Evolutionary conservation across 1,284 basidiomycete species (phyloP), one percentile per base, ranked within the genome.

Genomic region (Athelia psychrophila): DNA sequence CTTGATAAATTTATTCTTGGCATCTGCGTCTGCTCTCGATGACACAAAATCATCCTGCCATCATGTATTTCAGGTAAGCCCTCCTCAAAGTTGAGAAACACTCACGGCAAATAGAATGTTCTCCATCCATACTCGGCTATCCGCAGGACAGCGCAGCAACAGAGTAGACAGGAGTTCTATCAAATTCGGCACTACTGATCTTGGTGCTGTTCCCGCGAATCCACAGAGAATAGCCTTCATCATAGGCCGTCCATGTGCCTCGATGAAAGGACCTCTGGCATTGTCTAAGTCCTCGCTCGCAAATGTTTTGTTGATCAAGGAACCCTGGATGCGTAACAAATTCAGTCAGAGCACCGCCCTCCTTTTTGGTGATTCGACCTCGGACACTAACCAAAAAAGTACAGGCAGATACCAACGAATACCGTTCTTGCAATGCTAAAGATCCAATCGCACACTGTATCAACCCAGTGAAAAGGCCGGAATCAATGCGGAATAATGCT

Each of bases 131-230:
- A 57, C 71, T 64, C 70, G 76, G 66, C 76, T 81, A 60, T 79
- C 80, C 36, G 68, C 70, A 13, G 75, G 78, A 57, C 77, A 74
- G 38, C 87, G 76, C 9, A 75, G 76, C 30, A 84, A 73, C 36
- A 94, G 66, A 24, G 77, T 80, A 3, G 85, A 83, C 42, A 95
- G 70, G 30, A 95, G 68, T 59, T 94, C 92, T 5, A 91, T 87
- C 22, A 95, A 72, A 63, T 95, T 95, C 10, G 82, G 86, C 8
- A 88, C 84, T n/a, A 83, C 85, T 22, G 89, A 91, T 51, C 92
- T 75, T 0, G 93, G 93, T 1, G 92, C 88, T 10, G 87, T 78
- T 10, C 87, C 84, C 0, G 89, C 92, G 40, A 95, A 90, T 16
- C 88, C 92, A 50, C 78, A 76, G 5, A 95, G 65, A 2, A 93